Conservation (phyloP, 2,329 filamentous ascomycete genomes). For the Hymenotorrendiella dingleyae region DNA sequence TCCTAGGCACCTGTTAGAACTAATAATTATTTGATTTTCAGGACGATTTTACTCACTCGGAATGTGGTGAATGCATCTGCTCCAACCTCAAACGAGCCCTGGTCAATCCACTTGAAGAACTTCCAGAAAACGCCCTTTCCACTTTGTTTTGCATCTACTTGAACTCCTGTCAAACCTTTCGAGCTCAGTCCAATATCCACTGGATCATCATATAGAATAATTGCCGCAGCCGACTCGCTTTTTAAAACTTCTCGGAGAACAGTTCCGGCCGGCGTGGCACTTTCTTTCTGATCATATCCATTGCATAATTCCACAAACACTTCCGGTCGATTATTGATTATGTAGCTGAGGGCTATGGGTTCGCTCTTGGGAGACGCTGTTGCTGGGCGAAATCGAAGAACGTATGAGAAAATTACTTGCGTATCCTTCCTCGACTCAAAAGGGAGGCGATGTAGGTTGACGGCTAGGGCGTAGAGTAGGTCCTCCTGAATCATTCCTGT, state of each 20-base stretch:
- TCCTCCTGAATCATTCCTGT: slow-evolving; percentile 83
- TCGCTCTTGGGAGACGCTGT: slow-evolving; percentile 63
- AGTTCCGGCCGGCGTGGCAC: slow-evolving; percentile 83
- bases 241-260: slow-evolving; percentile 85
- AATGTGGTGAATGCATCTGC: slow-evolving; percentile 98
- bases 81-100: slow-evolving; percentile 91
- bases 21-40: background rate
- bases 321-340: slow-evolving; percentile 79
- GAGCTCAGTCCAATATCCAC: slow-evolving; percentile 62
- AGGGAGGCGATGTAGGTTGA: slow-evolving; percentile 75
- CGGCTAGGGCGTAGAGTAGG: slow-evolving; percentile 76
- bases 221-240: slow-evolving; percentile 81
- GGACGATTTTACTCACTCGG: slow-evolving; percentile 51
- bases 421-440: slow-evolving; percentile 97
- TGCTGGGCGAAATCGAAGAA: slow-evolving; percentile 80
- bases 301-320: slow-evolving; percentile 83
- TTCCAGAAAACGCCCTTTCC: slow-evolving; percentile 90
- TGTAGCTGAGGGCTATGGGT: slow-evolving; percentile 80
- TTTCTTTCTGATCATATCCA: slow-evolving; percentile 85
- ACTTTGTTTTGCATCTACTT: slow-evolving; percentile 67
- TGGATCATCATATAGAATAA: slow-evolving; percentile 90
- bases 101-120: slow-evolving; percentile 97
- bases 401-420: slow-evolving; percentile 91
- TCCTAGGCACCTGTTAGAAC: slow-evolving; percentile 51
- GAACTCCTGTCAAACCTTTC: slow-evolving; percentile 72